Base-by-base conservation (phyloP, 352 stramenopile species). In the Aphanomyces invadans region DNA sequence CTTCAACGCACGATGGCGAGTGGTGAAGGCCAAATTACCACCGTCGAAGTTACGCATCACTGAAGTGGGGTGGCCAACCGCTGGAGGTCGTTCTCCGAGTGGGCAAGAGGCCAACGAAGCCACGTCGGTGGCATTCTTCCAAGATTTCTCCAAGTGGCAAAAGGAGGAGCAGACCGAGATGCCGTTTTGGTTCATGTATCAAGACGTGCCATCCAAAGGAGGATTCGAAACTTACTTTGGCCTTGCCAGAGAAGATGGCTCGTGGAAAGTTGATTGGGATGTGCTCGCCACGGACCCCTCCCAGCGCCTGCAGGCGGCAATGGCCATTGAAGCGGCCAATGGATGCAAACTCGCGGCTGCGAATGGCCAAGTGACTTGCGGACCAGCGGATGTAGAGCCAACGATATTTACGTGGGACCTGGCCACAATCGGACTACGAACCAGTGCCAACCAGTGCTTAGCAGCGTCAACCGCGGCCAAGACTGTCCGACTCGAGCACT, bases 1-100 rank as follows among this genome's bases (percentile, higher is more conserved):
- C 54, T 62, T 75, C n/a, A n/a, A 32, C 1, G 4, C 45, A 12
- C 70, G 70, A 59, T 78, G 67, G 68, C 15, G 51, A 2, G 39
- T 23, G 2, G 57, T 66, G 15, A 25, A 46, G 15, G 33, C 38
- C 26, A 69, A 69, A 21, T 62, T 69, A 33, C 23, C 36, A 42
- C 7, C 46, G 25, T 36, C 4, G 31, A 69, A 69, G 49, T 19
- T 36, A 7, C 7, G 33, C n/a, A 65, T 69, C 4, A 69, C 62
- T 5, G 62, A 69, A 33, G 48, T 25, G 0, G 62, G 62, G 4
- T 69, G 62, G 62, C 62, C 62, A 5, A 65, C 44, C 7, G 62
- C 62, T 26, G 62, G 62, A 26, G 62, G 62, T 1, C n/a, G n/a
- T 29, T 54, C 46, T 10, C 46, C 46, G n/a, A 54, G 10, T 10